Evolutionary conservation across 23 red algal genomes (phyloP).

Genomic region (Agarophyton chilense): DNA sequence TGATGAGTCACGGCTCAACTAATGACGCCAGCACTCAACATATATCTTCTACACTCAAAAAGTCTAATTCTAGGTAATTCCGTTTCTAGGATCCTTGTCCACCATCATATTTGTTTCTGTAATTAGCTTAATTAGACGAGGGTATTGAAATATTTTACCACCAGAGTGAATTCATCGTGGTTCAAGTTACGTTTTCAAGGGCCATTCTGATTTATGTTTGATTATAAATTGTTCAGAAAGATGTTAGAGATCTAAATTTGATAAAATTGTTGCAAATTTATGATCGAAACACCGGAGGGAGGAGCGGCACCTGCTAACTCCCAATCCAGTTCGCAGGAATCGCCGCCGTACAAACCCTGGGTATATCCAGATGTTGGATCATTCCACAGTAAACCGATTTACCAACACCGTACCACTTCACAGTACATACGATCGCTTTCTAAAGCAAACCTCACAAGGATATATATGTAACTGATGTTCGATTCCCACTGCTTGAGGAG

Average conservation of each 20-base stretch:
- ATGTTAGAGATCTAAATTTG: background rate
- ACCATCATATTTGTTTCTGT: background rate
- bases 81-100: background rate
- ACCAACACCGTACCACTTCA: background rate
- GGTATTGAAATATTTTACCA: background rate
- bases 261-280: too few relatives aligned
- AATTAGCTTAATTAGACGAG: background rate
- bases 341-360: background rate
- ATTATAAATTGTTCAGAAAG: too few relatives aligned
- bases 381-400: background rate
- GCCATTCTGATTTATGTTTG: too few relatives aligned
- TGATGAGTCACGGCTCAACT: background rate
- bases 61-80: background rate
- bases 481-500: too few relatives aligned
- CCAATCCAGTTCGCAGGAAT: background rate
- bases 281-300: background rate
- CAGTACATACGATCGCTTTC: background rate
- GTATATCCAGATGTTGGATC: background rate
- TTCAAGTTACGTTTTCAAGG: too few relatives aligned
- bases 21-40: background rate
- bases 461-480: too few relatives aligned
- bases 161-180: background rate
- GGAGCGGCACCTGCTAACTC: background rate
- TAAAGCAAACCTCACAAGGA: too few relatives aligned
- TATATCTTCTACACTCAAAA: slow-evolving; percentile 2